Evolutionary conservation across 176 grass and related monocot genomes (phyloP).

Genomic region (Canna indica): DNA sequence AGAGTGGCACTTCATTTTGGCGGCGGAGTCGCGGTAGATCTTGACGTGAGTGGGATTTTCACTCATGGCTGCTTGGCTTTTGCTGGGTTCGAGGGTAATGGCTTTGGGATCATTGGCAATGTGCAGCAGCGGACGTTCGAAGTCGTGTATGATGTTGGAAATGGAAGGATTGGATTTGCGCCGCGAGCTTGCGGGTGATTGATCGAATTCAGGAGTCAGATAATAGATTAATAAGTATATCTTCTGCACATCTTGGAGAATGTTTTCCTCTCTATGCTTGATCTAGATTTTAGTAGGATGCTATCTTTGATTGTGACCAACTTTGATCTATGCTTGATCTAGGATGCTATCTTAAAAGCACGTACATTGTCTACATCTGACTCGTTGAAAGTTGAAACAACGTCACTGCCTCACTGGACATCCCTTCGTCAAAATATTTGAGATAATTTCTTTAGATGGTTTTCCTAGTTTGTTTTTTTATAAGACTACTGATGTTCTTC

Average conservation of each 20-base stretch:
- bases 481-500: no score
- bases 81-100: background rate
- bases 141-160: constrained; percentile 2
- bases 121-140: constrained; percentile 15
- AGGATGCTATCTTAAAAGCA: no score
- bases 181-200: constrained; percentile 2
- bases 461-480: no score
- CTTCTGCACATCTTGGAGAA: background rate
- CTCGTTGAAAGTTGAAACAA: no score
- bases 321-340: no score
- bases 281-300: no score
- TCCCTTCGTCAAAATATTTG: no score
- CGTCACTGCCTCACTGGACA: no score
- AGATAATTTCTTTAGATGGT: no score
- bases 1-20: constrained; percentile 19
- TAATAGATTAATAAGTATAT: background rate
- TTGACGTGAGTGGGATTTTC: constrained; percentile 1
- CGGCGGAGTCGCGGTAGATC: constrained; percentile 12
- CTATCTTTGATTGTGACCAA: no score
- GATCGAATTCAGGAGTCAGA: background rate
- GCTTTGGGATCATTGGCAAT: constrained; percentile 8
- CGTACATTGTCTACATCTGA: no score
- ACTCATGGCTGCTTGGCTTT: background rate
- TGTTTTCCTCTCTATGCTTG: no score
- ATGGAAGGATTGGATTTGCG: background rate